Percentiles rank a stretch among this genome's conserved stretches.
phyloP scores from a whole-genome alignment of 2,329 filamentous ascomycete genomes.

The Rhinocladiella similis region DNA sequence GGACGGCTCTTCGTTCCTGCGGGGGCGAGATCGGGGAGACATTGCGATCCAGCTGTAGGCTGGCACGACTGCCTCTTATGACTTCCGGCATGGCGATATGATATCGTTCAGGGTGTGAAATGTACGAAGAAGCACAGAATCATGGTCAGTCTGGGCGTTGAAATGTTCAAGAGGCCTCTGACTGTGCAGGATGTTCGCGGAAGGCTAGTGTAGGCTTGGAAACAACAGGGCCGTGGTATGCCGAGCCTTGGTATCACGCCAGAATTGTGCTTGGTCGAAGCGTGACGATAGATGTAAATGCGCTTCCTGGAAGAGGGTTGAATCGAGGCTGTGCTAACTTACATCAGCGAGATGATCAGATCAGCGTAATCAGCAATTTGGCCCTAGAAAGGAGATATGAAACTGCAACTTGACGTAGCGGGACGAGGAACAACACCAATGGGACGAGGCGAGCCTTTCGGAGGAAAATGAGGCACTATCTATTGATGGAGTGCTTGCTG shows the following conservation, averaged over 20 bases:
- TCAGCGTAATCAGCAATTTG: not conserved
- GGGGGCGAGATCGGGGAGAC: conserved; percentile 7
- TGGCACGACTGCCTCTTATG: conserved; percentile 27
- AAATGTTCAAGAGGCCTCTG: not conserved
- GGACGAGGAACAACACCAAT: not conserved
- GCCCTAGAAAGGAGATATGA: not conserved
- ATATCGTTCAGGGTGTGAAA: not conserved
- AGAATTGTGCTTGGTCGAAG: not conserved
- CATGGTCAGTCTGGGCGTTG: not conserved
- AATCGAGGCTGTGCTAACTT: not conserved
- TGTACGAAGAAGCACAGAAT: not conserved
- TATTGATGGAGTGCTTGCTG: too few species aligned
- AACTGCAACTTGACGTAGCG: not conserved
- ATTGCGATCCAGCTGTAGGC: conserved; percentile 18
- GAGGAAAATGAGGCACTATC: too few species aligned
- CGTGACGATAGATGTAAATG: not conserved
- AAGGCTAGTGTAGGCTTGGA: not conserved
- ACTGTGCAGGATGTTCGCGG: conserved; percentile 1
- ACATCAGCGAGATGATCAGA: not conserved
- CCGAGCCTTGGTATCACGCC: not conserved
- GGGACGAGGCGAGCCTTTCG: not conserved
- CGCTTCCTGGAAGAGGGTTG: not conserved
- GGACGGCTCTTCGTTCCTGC: conserved; percentile 20
- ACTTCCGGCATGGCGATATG: conserved; percentile 28
- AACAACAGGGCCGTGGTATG: not conserved